Conservation (phyloP, 1,284 basidiomycete species). For the Tylopilus orsonianus region DNA sequence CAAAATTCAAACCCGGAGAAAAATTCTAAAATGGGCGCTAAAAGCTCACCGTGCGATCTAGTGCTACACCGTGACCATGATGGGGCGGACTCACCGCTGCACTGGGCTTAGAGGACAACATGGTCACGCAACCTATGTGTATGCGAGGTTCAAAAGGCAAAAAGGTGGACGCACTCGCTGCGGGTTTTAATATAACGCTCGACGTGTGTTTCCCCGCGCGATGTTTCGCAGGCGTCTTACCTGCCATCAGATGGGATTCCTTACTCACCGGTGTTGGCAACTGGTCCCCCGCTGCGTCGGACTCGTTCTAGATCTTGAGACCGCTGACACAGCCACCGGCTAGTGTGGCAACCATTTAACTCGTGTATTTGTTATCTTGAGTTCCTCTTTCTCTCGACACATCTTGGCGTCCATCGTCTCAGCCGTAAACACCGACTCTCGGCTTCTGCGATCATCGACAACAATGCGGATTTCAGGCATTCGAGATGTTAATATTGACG, state of each 20-base stretch:
- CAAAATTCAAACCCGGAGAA: too few species aligned
- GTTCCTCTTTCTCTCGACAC: not conserved
- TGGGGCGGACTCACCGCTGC: not conserved
- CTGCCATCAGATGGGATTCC: not conserved
- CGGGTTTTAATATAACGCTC: conserved; percentile 5
- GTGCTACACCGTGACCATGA: not conserved
- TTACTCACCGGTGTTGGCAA: conserved; percentile 10
- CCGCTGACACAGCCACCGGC: not conserved
- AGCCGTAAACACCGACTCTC: not conserved
- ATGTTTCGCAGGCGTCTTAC: conserved; percentile 11
- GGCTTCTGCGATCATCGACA: too few species aligned
- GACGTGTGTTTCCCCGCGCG: conserved; percentile 4
- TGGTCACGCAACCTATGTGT: not conserved
- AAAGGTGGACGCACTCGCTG: not conserved
- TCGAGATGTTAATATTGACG: too few species aligned
- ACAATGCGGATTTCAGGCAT: too few species aligned
- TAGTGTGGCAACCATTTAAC: not conserved
- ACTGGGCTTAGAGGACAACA: conserved; percentile 3
- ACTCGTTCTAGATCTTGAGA: not conserved
- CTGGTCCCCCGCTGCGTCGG: not conserved
- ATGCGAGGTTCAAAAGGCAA: not conserved
- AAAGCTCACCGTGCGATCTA: conserved; percentile 14
- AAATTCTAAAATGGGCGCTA: not conserved
- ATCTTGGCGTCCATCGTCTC: not conserved
- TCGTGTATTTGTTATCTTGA: not conserved